Base-by-base conservation (phyloP, 2,329 filamentous ascomycete species). In the Talaromyces rugulosus region DNA sequence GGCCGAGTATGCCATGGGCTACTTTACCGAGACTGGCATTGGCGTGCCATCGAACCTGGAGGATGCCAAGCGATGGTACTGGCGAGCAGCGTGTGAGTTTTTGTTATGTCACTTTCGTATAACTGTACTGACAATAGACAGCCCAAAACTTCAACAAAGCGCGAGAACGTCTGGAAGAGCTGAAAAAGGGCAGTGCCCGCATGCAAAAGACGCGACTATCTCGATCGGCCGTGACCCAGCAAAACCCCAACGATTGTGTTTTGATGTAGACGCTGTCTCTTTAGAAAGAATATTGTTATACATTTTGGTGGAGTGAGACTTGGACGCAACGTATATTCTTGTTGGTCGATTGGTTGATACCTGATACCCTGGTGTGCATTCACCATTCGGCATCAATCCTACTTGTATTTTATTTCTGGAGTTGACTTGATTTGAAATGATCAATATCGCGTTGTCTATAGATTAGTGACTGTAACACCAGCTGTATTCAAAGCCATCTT, bases 51-150 rank as follows among this genome's bases (percentile, higher is more conserved):
- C 90, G 8, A 96, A 94, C 74, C 71, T 97, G 69, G 95, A 99
- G 70, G 95, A 98, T 78, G 95, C 94, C 27, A 97, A 96, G 82
- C 86, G 92, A 69, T 99, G 95, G 95, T 99, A 99, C 78, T 97
- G 93, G 85, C 85, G 94, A 75, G 93, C 95, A 77, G 95, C 95
- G 73, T 90, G 94, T 97, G 83, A 87, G 92, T 87, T 63, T 62
- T 58, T 40, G 12, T 40, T 12, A 50, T 59, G 51, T 11, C 5
- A 42, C 44, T 56, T 56, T 52, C 11, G 42, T 40, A 61, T 60
- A 23, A 12, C 42, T 23, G 6, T 14, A 58, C 27, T 54, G 51
- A 36, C 58, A 34, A 18, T 23, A 61, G 58, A 27, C 67, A 96
- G 94, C 93, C 63, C 94, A 98, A 80, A 92, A 96, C 71, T 96